Base-by-base conservation (phyloP, 73 alveolate genomes). In the Tetrahymena borealis region DNA sequence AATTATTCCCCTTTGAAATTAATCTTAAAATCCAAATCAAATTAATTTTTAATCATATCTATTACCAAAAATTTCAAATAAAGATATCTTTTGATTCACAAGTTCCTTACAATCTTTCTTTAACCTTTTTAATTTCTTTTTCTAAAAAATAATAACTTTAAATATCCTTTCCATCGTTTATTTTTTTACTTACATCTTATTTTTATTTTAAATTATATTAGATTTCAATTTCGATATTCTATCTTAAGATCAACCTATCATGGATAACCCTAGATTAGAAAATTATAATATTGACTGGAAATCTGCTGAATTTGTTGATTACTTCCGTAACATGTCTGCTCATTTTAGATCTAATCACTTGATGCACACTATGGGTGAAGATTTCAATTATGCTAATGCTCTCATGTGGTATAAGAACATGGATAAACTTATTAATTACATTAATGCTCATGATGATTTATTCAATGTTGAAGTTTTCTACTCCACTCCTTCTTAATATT, bases 351-450 rank as follows among this genome's bases (percentile, higher is more conserved):
- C 98, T 8, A 95, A 97, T 78, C 94, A 95, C 31, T 60, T 97
- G 24, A 85, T 97, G 95, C 94, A 96, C 35, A 92, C 98, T 8
- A 90, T 96, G 96, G 99, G 99, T 24, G 91, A 96, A 32, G 99
- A 97, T 92, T 97, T 97, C 94, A 92, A 94, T 31, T 97, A 90
- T 91, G 94, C 96, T 5, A 95, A 97, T 91, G 98, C 99, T 12
- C 91, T 93, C 11, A 94, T 91, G 96, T 93, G 91, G 94, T 97
- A 93, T 94, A 91, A 77, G 91, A 93, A 95, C 78, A 95, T 93
- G 92, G 99, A 97, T 79, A 94, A 95, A 78, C 90, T 97, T 33
- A 95, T 97, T 38, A 90, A 94, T 33, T 95, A 96, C 90, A 96
- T 95, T 91, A 97, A 96, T 93, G 40, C 93, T 0, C 78, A 91